A percentile compares a stretch with the other conserved stretches of the same genome.
Conservation (phyloP, 2,329 filamentous ascomycete species). For the Chalaropsis thielavioides region DNA sequence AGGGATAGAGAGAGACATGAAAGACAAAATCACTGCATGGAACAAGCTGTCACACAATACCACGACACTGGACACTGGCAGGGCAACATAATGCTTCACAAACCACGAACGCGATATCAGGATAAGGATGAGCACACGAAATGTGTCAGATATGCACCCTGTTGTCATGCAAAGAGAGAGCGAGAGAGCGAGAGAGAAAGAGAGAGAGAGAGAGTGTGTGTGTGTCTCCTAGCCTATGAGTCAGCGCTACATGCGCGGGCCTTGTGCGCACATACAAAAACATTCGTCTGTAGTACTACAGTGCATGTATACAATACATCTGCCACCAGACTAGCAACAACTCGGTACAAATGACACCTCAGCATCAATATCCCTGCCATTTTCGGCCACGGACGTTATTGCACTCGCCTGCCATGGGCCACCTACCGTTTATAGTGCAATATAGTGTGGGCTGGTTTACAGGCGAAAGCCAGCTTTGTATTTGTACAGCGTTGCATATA, state of each 20-base stretch:
- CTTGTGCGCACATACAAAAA: neutral
- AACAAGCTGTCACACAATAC: neutral
- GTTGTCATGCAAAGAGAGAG: neutral
- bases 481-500: no score
- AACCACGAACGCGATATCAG: neutral
- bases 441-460: neutral
- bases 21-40: neutral
- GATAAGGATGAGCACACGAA: neutral
- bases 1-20: neutral
- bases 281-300: neutral
- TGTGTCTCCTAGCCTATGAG: neutral
- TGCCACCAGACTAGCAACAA: neutral
- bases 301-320: neutral
- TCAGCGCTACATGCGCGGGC: neutral
- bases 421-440: no score
- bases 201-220: neutral
- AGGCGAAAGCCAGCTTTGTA: no score
- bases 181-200: neutral
- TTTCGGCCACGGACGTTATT: neutral
- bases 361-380: neutral
- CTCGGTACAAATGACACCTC: neutral
- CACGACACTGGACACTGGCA: neutral
- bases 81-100: neutral
- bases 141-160: constrained; percentile 4
- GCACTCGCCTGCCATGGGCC: no score